Evolutionary conservation across 2,329 filamentous ascomycete genomes (phyloP).

Genomic region (Paracamarosporium sp.): DNA sequence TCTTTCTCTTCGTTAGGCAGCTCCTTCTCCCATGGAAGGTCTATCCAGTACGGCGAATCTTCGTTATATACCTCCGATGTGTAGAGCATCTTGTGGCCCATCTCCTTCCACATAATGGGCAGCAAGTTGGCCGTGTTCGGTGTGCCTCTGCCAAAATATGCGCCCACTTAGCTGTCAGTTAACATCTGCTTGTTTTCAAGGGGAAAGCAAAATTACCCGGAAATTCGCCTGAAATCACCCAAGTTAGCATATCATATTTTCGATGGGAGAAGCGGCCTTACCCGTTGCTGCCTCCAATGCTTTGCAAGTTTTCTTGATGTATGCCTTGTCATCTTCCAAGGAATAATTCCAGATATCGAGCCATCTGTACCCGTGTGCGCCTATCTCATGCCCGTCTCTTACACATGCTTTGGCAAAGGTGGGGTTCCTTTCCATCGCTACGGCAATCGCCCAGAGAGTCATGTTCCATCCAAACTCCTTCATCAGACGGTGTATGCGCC

Average conservation of each 20-base stretch:
- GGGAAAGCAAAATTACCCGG: conserved; percentile 32
- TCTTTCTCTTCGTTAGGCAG: conserved; percentile 41
- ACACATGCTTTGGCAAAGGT: conserved; percentile 54
- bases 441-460: conserved; percentile 57
- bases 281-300: conserved; percentile 43
- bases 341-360: conserved; percentile 56
- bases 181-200: neutral
- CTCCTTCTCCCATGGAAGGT: conserved; percentile 50
- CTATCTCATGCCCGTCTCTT: conserved; percentile 57
- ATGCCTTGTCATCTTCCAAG: conserved; percentile 53
- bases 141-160: conserved; percentile 58
- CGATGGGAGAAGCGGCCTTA: neutral
- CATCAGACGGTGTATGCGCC: conserved; percentile 57
- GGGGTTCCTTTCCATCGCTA: conserved; percentile 55
- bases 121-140: conserved; percentile 56
- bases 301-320: conserved; percentile 50
- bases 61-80: conserved; percentile 59
- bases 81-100: conserved; percentile 56
- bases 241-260: neutral
- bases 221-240: conserved; percentile 34
- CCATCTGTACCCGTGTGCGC: conserved; percentile 56
- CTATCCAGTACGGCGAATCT: conserved; percentile 62
- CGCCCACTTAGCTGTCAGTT: too few relatives aligned
- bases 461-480: conserved; percentile 55
- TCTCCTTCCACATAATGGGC: conserved; percentile 58